Conservation (phyloP, 73 alveolate genomes). For the Paramecium sonneborni region DNA sequence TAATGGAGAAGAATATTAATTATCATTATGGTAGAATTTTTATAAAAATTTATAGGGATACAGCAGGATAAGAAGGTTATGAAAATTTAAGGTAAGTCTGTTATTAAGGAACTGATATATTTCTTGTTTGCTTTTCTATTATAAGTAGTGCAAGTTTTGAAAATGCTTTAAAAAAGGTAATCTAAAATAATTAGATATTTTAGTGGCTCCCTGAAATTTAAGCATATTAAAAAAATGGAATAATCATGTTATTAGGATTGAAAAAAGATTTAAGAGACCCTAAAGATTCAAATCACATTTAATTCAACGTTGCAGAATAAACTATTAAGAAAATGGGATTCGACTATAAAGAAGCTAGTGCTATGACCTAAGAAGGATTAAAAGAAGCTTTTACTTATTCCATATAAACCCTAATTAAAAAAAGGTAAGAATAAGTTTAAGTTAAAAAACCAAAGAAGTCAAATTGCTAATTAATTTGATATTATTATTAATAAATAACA, state of each 20-base stretch:
- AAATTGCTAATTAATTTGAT: background rate
- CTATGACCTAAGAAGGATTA: slow-evolving; percentile 24
- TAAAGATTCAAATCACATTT: background rate
- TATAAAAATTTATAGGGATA: slow-evolving; percentile 53
- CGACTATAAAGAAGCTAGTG: slow-evolving; percentile 6
- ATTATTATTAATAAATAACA: background rate
- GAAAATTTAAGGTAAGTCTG: slow-evolving; percentile 74
- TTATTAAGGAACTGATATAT: slow-evolving; percentile 76
- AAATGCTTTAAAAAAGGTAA: slow-evolving; percentile 72
- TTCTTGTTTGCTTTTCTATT: slow-evolving; percentile 72
- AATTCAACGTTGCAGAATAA: background rate
- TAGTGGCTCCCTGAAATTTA: slow-evolving; percentile 78
- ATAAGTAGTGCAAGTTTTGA: slow-evolving; percentile 72
- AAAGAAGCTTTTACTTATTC: background rate
- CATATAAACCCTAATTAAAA: background rate
- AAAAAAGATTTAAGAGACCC: slow-evolving; percentile 1
- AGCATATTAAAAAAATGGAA: background rate
- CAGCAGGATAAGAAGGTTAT: slow-evolving; percentile 85
- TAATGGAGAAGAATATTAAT: background rate
- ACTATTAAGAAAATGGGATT: background rate
- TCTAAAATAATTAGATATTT: background rate
- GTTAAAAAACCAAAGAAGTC: background rate
- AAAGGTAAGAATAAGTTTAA: background rate
- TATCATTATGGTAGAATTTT: background rate
- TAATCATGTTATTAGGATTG: background rate